Conservation (phyloP, 2,329 filamentous ascomycete species). For the Pseudocercospora ulei region DNA sequence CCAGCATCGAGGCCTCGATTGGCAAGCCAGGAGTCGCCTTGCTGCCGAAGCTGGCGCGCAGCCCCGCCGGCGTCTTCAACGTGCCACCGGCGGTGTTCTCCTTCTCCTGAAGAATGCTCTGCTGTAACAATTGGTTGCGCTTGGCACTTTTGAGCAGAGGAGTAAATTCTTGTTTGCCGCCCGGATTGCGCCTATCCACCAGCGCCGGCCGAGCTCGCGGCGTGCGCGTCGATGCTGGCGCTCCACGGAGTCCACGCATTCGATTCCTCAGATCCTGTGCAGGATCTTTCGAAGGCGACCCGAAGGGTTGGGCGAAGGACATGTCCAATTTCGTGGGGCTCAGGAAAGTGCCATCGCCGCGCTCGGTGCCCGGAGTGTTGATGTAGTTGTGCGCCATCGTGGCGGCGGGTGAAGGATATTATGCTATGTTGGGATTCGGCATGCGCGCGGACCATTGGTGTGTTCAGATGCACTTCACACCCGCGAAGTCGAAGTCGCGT, state of each 20-base stretch:
- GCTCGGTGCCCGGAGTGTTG: conserved; percentile 77
- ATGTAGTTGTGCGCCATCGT: conserved; percentile 47
- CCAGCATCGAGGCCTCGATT: conserved; percentile 61
- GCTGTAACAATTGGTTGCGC: conserved; percentile 50
- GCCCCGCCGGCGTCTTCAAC: conserved; percentile 56
- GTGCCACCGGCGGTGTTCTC: conserved; percentile 38
- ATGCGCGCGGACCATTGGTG: conserved; percentile 14
- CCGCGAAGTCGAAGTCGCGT: conserved; percentile 8
- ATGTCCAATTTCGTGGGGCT: conserved; percentile 55
- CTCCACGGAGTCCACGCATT: conserved; percentile 55
- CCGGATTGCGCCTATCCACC: conserved; percentile 53
- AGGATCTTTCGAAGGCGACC: conserved; percentile 61
- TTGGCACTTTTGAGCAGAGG: conserved; percentile 78
- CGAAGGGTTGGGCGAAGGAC: conserved; percentile 79
- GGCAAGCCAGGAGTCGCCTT: conserved; percentile 63
- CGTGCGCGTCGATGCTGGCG: conserved; percentile 41
- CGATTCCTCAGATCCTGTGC: conserved; percentile 63
- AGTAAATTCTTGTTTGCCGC: conserved; percentile 69
- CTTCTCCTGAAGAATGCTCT: conserved; percentile 34
- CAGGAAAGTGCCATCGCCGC: conserved; percentile 75
- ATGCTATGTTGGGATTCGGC: conserved; percentile 12
- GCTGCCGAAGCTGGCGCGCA: conserved; percentile 51
- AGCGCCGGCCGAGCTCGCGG: conserved; percentile 65
- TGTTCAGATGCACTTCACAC: conserved; percentile 2
- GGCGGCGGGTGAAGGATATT: conserved; percentile 2